Conservation (phyloP, 192 early-diverging fungal genomes). For the Coemansia sp. region DNA sequence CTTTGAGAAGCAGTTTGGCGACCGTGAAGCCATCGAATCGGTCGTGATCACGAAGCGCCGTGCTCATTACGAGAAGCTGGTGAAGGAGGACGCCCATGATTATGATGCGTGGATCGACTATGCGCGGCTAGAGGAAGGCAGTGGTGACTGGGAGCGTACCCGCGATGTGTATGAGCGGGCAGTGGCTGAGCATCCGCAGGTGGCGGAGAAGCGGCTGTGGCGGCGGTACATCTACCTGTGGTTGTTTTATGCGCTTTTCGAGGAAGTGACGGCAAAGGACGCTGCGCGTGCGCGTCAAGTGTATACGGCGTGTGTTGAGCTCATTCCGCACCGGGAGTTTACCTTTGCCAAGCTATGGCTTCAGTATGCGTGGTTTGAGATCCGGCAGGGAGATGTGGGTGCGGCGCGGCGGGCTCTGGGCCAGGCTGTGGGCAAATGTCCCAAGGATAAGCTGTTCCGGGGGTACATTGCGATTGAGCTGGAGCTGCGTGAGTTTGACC, state of each 20-base stretch:
- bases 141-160: conserved; percentile 59
- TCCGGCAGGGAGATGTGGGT: conserved; percentile 66
- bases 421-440: conserved; percentile 72
- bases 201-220: conserved; percentile 91
- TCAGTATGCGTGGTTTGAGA: conserved; percentile 86
- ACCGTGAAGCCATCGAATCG: conserved; percentile 78
- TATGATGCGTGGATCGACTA: conserved; percentile 99
- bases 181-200: conserved; percentile 78
- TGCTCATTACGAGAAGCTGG: conserved; percentile 78
- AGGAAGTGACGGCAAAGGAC: conserved; percentile 83
- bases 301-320: conserved; percentile 71
- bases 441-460: conserved; percentile 89
- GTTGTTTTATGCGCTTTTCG: conserved; percentile 96
- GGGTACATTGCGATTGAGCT: conserved; percentile 97
- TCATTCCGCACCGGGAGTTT: conserved; percentile 90
- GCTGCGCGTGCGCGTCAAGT: conserved; percentile 73
- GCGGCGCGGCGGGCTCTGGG: conserved; percentile 79
- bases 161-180: conserved; percentile 96
- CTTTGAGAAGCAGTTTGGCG: conserved; percentile 97
- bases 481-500: conserved; percentile 88
- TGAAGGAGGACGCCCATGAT: conserved; percentile 71
- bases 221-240: conserved; percentile 98
- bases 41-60: conserved; percentile 86
- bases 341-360: conserved; percentile 99
- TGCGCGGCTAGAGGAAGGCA: conserved; percentile 76